Percentiles rank a stretch among this genome's conserved stretches.
Evolutionary conservation across 148 eudicot genomes (phyloP).

Genomic region (Limonium bicolor): DNA sequence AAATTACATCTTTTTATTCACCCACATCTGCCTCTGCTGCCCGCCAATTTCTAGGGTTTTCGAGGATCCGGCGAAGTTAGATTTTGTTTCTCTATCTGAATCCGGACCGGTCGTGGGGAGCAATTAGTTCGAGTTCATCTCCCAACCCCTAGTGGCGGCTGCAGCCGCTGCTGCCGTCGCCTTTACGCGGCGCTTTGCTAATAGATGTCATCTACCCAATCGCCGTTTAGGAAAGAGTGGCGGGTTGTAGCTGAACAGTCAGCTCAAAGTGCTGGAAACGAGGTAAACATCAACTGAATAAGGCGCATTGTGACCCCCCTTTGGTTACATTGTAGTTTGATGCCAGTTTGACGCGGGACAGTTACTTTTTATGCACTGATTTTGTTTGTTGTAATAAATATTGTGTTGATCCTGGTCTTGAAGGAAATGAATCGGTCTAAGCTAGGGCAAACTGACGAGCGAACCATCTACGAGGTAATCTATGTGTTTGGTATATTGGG

Average conservation of each 20-base stretch:
- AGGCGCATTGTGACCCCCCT: conserved; percentile 4
- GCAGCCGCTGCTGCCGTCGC: conserved; percentile 39
- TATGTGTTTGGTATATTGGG: conserved; percentile 9
- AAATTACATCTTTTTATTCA: background rate
- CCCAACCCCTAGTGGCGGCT: conserved; percentile 32
- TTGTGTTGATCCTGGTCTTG: background rate
- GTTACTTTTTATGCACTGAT: conserved; percentile 3
- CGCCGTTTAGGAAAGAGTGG: conserved; percentile 68
- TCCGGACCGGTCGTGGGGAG: conserved; percentile 1
- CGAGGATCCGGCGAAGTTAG: background rate
- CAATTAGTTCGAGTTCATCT: background rate
- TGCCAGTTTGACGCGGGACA: background rate
- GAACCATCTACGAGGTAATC: conserved; percentile 69
- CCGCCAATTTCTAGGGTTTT: conserved; percentile 6
- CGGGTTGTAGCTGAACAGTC: conserved; percentile 62
- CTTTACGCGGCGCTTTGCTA: conserved; percentile 33
- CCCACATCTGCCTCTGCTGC: background rate
- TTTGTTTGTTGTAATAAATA: conserved; percentile 5
- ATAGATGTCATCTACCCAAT: conserved; percentile 21
- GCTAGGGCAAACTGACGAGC: conserved; percentile 57
- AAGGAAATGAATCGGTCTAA: conserved; percentile 71
- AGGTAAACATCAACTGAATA: conserved; percentile 21
- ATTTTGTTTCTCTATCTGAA: background rate
- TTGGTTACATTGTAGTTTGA: background rate
- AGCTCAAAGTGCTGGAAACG: conserved; percentile 35